Evolutionary conservation across 2,329 filamentous ascomycete genomes (phyloP).

Genomic region (Colletotrichum cuscutae): DNA sequence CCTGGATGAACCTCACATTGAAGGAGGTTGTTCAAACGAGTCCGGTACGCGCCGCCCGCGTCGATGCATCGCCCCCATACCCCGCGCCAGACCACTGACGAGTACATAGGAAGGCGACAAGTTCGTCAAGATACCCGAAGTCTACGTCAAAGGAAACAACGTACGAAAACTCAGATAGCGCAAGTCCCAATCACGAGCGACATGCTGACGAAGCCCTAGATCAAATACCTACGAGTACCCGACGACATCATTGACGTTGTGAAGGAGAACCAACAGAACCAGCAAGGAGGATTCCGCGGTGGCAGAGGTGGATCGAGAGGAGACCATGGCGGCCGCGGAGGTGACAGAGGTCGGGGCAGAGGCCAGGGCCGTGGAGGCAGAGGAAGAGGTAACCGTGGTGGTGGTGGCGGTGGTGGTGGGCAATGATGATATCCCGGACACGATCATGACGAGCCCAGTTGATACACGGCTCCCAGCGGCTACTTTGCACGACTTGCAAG

Average conservation of each 20-base stretch:
- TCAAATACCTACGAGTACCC: slow-evolving; percentile 96
- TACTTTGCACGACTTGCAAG: neutral
- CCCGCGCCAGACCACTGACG: slow-evolving; percentile 35
- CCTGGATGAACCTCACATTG: slow-evolving; percentile 99
- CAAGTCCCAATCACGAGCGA: neutral
- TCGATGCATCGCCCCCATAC: neutral
- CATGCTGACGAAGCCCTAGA: slow-evolving; percentile 65
- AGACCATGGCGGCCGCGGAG: slow-evolving; percentile 66
- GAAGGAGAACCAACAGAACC: slow-evolving; percentile 88
- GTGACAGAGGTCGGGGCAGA: slow-evolving; percentile 65
- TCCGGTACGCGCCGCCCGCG: slow-evolving; percentile 61
- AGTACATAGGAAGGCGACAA: slow-evolving; percentile 84
- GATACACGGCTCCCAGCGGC: neutral
- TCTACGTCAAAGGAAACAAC: slow-evolving; percentile 97
- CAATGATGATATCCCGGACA: slow-evolving; percentile 6
- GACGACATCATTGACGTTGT: slow-evolving; percentile 96
- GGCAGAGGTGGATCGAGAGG: slow-evolving; percentile 70
- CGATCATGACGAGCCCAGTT: slow-evolving; percentile 3
- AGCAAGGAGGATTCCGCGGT: slow-evolving; percentile 71
- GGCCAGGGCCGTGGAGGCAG: slow-evolving; percentile 53
- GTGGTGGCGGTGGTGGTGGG: slow-evolving; percentile 27
- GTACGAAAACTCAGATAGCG: slow-evolving; percentile 61
- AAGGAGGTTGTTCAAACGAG: slow-evolving; percentile 98
- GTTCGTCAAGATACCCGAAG: slow-evolving; percentile 91
- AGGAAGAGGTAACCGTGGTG: slow-evolving; percentile 29